Conservation (phyloP, 148 eudicot genomes). For the Chenopodium album region DNA sequence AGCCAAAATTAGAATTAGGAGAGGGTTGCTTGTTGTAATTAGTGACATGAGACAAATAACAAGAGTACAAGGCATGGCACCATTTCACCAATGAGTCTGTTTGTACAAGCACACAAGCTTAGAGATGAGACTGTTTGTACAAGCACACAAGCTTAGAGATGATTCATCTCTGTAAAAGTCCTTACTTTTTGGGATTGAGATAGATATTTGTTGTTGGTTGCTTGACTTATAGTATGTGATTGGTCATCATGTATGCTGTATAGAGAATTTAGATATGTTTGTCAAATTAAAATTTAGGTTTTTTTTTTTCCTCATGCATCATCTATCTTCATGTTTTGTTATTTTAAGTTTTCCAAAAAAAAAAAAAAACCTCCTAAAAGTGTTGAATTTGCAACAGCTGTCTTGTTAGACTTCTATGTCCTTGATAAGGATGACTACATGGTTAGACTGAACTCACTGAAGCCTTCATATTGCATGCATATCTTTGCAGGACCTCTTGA, state of each 20-base stretch:
- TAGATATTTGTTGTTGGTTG: not conserved
- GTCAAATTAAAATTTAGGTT: not conserved
- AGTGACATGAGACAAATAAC: too few species aligned
- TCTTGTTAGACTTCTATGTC: not conserved
- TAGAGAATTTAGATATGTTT: not conserved
- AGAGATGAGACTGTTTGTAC: too few species aligned
- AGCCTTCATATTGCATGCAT: not conserved
- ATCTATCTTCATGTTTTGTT: not conserved
- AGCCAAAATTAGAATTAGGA: too few species aligned
- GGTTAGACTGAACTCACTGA: not conserved
- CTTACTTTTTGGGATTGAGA: not conserved
- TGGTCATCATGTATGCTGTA: not conserved
- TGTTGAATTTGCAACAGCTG: not conserved
- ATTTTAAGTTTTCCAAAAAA: too few species aligned
- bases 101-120: too few species aligned
- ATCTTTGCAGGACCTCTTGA: conserved; percentile 65
- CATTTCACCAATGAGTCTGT: too few species aligned
- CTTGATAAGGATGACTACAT: not conserved
- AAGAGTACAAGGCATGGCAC: too few species aligned
- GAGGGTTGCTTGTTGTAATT: too few species aligned
- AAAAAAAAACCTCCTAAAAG: not conserved
- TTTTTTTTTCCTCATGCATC: not conserved
- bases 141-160: too few species aligned
- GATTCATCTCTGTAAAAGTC: too few species aligned
- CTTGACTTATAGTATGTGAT: not conserved